Conservation (phyloP, 176 grass and related monocot species). For the Oryza glumipatula region DNA sequence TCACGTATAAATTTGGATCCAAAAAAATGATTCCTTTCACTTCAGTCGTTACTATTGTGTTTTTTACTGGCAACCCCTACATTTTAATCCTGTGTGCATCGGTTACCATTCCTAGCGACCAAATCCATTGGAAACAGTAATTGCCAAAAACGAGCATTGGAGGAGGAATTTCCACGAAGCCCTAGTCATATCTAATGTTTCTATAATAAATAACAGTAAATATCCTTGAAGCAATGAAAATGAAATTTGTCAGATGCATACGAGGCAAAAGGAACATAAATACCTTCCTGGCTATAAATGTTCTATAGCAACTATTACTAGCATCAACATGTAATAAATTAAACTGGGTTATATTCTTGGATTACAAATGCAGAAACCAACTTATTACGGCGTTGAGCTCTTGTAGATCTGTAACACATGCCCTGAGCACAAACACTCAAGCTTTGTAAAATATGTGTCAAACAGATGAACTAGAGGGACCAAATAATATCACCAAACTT, state of each 20-base stretch:
- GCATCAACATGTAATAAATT: background rate
- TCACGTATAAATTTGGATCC: no score
- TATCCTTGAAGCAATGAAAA: background rate
- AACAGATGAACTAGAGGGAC: background rate
- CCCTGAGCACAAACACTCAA: background rate
- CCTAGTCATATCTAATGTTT: background rate
- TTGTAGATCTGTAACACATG: background rate
- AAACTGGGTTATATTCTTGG: background rate
- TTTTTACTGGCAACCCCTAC: no score
- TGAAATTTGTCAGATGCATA: background rate
- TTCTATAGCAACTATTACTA: background rate
- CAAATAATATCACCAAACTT: background rate
- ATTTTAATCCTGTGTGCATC: no score
- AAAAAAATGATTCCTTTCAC: no score
- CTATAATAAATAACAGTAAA: background rate
- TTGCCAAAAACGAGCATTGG: background rate
- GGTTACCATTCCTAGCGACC: background rate
- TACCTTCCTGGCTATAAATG: constrained; percentile 4
- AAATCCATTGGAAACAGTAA: background rate
- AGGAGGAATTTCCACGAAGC: background rate
- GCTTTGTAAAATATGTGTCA: background rate
- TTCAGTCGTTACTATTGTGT: no score
- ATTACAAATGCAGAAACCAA: constrained; percentile 8
- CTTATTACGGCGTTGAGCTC: background rate
- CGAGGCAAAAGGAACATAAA: background rate